These are phyloP conservation scores for Tylopilus subfusipes DNA, from an alignment of 768 basidiomycete genomes.

Conservation along the genomic window DNA sequence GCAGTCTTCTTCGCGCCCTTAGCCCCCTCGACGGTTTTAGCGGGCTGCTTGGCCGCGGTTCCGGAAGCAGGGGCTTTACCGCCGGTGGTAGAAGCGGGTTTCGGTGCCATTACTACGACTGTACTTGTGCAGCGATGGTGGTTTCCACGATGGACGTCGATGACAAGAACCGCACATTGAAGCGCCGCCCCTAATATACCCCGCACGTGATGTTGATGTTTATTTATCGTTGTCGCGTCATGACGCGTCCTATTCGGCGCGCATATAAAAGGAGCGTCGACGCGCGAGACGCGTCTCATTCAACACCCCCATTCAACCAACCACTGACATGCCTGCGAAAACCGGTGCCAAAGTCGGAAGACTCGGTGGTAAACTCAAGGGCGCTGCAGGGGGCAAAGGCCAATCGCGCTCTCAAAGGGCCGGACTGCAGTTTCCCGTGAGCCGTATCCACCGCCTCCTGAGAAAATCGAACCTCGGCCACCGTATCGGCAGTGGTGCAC, in stretches of 20 bases:
- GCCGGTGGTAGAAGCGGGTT: conserved; percentile 66
- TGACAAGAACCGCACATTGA: conserved; percentile 2
- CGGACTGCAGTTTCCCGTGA: conserved; percentile 85
- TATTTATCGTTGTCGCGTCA: conserved; percentile 33
- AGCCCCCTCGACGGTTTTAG: conserved; percentile 47
- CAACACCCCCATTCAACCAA: background rate
- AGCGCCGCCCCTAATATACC: conserved; percentile 34
- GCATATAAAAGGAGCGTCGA: conserved; percentile 24
- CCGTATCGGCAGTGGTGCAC: conserved; percentile 86
- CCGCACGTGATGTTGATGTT: conserved; percentile 29
- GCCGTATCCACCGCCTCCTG: conserved; percentile 85
- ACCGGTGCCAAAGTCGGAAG: conserved; percentile 35
- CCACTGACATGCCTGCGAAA: conserved; percentile 34
- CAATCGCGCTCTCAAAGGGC: conserved; percentile 73
- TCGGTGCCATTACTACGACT: conserved; percentile 42
- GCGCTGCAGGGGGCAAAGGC: conserved; percentile 40
- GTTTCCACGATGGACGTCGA: conserved; percentile 20
- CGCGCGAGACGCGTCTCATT: background rate
- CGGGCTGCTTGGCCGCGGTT: conserved; percentile 61
- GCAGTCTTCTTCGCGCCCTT: conserved; percentile 83
- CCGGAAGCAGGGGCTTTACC: conserved; percentile 64
- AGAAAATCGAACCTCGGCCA: conserved; percentile 85
- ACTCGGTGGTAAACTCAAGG: conserved; percentile 52
- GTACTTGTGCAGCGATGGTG: background rate
- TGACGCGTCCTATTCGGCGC: conserved; percentile 39